Evolutionary conservation across 2,329 filamentous ascomycete species (phyloP), one percentile per base, ranked within the genome.

Genomic region (Colletotrichum sp.): DNA sequence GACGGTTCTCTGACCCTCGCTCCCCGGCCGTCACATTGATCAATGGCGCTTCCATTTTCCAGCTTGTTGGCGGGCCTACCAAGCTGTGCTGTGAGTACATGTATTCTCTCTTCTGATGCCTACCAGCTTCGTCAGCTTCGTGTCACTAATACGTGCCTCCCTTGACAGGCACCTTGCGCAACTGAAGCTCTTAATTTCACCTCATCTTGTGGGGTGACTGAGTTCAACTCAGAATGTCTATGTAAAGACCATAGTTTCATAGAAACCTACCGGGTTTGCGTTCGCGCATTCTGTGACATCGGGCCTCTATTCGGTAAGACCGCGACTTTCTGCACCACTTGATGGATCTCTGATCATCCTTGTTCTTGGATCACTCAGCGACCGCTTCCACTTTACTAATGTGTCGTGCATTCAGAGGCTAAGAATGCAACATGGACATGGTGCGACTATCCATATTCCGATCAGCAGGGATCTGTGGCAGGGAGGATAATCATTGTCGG

Each of bases 381-480:
- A n/a, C 10, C 14, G 61, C 7, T 13, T 28, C n/a, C 7, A 16
- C 16, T 64, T 64, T 21, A 63, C 65, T 73, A 43, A 73, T 43
- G 8, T 6, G 7, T 18, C 2, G 9, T 4, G 9, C 21, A 12
- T 16, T 39, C 24, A 75, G 74, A 64, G 7, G 64, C 70, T 28
- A 75, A 75, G 48, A 75, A 75, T 14, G 43, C 24, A 14, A 73
- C 74, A 21, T 73, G 70, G 74, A 59, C 57, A 10, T 55, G 21
- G 34, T 75, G 74, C 14, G 70, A 65, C 18, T 73, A 52, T 16
- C 43, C 55, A 2, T 73, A 73, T 30, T 48, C 64, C 9, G 57
- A 60, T 14, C 43, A 75, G 28, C 34, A 21, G n/a, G 70, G 64
- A 12, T 52, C 18, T 7, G 34, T 18, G 57, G 14, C 21, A 63